Evolutionary conservation across 2,329 filamentous ascomycete genomes (phyloP).

Genomic region (Periconia digitata): DNA sequence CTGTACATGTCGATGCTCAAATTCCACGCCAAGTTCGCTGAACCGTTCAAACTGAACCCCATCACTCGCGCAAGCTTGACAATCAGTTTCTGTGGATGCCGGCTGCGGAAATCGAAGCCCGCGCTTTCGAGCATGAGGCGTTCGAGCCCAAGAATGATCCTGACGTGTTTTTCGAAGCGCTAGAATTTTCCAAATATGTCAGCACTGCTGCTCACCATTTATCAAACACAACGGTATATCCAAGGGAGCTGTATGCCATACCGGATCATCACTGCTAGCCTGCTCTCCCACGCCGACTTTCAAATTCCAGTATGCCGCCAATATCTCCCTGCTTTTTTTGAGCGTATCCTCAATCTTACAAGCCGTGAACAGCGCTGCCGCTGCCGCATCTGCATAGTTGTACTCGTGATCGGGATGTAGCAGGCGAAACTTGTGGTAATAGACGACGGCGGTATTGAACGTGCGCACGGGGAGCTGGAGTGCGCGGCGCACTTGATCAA

Average conservation of each 20-base stretch:
- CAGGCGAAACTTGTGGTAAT: conserved; percentile 92
- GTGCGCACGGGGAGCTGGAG: conserved; percentile 86
- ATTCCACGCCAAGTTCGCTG: conserved; percentile 72
- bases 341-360: conserved; percentile 98
- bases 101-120: conserved; percentile 89
- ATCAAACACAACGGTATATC: conserved; percentile 5
- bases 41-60: conserved; percentile 54
- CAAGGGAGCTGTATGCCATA: conserved; percentile 44
- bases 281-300: conserved; percentile 69
- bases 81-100: conserved; percentile 82
- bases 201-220: conserved; percentile 3
- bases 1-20: conserved; percentile 89
- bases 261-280: conserved; percentile 78
- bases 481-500: conserved; percentile 78
- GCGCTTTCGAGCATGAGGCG: conserved; percentile 89
- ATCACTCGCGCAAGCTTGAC: conserved; percentile 73
- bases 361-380: conserved; percentile 85
- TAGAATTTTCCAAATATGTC: conserved; percentile 40
- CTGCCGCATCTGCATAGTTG: conserved; percentile 79
- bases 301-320: conserved; percentile 86
- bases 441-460: conserved; percentile 86
- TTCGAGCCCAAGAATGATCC: conserved; percentile 85
- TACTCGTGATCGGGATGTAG: conserved; percentile 84
- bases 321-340: conserved; percentile 92
- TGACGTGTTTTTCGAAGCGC: conserved; percentile 78